A percentile compares a stretch with the other conserved stretches of the same genome.
Evolutionary conservation across 176 grass and related monocot genomes (phyloP).

Genomic region (Paspalum vaginatum): DNA sequence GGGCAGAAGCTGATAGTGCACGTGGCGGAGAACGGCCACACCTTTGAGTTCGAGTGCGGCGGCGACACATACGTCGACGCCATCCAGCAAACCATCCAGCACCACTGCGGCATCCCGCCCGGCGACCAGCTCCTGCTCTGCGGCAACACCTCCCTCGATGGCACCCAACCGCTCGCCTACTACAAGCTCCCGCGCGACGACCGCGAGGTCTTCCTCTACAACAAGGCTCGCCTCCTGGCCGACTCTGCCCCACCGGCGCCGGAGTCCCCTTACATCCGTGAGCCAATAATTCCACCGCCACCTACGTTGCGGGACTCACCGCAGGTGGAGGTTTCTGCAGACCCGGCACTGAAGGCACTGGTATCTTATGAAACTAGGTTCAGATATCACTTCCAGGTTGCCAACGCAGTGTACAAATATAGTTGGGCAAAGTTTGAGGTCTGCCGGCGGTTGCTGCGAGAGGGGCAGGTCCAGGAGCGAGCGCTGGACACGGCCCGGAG

Average conservation of each 20-base stretch:
- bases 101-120: slow-evolving; percentile 55
- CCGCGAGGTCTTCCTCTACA: slow-evolving; percentile 90
- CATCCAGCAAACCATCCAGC: slow-evolving; percentile 70
- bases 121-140: slow-evolving; percentile 83
- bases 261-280: slow-evolving; percentile 63
- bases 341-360: slow-evolving; percentile 83
- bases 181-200: slow-evolving; percentile 91
- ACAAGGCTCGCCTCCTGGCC: slow-evolving; percentile 68
- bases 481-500: slow-evolving; percentile 79
- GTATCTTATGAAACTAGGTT: slow-evolving; percentile 78
- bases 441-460: slow-evolving; percentile 73
- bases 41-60: slow-evolving; percentile 85
- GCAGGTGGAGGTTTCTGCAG: slow-evolving; percentile 44
- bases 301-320: slow-evolving; percentile 55
- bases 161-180: slow-evolving; percentile 55
- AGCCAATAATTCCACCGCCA: slow-evolving; percentile 54
- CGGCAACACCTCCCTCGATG: slow-evolving; percentile 74
- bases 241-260: slow-evolving; percentile 55
- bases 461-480: slow-evolving; percentile 87
- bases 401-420: slow-evolving; percentile 63
- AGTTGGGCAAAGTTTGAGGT: slow-evolving; percentile 66
- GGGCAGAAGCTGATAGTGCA: slow-evolving; percentile 79
- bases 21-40: slow-evolving; percentile 91
- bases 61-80: slow-evolving; percentile 69
- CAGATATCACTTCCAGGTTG: slow-evolving; percentile 88